A percentile compares a stretch with the other conserved stretches of the same genome.
phyloP scores from a whole-genome alignment of 2,329 filamentous ascomycete species.

The Remersonia thermophila region DNA sequence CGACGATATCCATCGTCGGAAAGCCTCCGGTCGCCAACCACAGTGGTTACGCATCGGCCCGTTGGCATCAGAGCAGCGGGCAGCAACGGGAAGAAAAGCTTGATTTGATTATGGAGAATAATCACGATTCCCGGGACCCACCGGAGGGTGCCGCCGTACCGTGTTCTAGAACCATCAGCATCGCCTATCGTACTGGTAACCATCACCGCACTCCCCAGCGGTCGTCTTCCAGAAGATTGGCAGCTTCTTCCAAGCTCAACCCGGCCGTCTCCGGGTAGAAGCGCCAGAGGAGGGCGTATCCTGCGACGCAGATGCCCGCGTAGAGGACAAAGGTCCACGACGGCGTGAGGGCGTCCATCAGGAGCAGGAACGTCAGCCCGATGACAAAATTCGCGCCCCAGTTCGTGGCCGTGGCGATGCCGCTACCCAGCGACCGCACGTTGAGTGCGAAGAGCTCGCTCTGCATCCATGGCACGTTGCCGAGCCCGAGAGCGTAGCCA shows the following conservation, averaged over 20 bases:
- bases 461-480: constrained; percentile 94
- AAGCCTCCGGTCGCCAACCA: too few relatives aligned
- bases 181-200: too few relatives aligned
- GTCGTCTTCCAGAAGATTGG: constrained; percentile 55
- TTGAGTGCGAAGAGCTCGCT: constrained; percentile 76
- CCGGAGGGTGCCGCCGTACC: not conserved
- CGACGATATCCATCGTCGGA: constrained; percentile 3
- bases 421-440: constrained; percentile 61
- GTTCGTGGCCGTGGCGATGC: constrained; percentile 65
- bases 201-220: constrained; percentile 58
- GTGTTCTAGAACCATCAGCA: not conserved
- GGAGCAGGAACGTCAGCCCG: constrained; percentile 73
- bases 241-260: constrained; percentile 68
- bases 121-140: too few relatives aligned
- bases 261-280: constrained; percentile 85
- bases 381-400: constrained; percentile 83
- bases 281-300: constrained; percentile 55
- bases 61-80: not conserved
- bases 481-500: constrained; percentile 74
- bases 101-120: not conserved
- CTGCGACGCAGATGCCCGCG: constrained; percentile 53
- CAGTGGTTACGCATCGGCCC: not conserved
- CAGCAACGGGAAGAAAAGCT: not conserved
- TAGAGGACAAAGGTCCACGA: constrained; percentile 74
- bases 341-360: constrained; percentile 67